These are phyloP conservation scores for Colletotrichum noveboracense DNA, from an alignment of 2,329 filamentous ascomycete species.

Conservation along the genomic window DNA sequence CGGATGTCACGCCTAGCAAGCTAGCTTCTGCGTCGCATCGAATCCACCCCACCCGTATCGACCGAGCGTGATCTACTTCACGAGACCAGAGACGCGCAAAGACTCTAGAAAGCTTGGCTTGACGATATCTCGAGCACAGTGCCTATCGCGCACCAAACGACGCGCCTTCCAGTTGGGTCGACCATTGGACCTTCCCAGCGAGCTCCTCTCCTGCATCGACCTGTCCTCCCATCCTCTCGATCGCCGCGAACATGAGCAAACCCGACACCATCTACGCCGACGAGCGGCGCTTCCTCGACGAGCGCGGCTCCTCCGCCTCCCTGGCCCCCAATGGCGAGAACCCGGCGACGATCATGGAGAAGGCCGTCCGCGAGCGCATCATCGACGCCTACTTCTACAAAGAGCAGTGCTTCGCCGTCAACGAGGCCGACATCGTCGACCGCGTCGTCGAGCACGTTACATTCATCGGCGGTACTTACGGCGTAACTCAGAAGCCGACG, in stretches of 20 bases:
- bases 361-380: constrained; percentile 93
- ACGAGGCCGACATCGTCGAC: constrained; percentile 82
- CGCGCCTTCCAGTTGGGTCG: not conserved
- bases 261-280: constrained; percentile 74
- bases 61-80: constrained; percentile 2
- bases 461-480: constrained; percentile 89
- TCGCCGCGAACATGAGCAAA: constrained; percentile 36
- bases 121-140: not conserved
- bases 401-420: constrained; percentile 96
- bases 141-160: not conserved
- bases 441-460: constrained; percentile 83
- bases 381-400: constrained; percentile 98
- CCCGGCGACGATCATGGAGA: constrained; percentile 94
- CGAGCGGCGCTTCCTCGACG: constrained; percentile 83
- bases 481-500: constrained; percentile 82
- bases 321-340: constrained; percentile 88
- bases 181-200: not conserved
- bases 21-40: not conserved
- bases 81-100: not conserved
- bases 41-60: not conserved
- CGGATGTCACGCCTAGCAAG: not conserved
- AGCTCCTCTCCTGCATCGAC: not conserved
- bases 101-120: not conserved
- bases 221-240: constrained; percentile 4
- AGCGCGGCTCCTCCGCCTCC: constrained; percentile 79